Conservation (phyloP, 129 eudicot species). For the carrot (Daucus carota) region DH1_v3.0 NC_030387.2:1927001-1927500, state of each 20-base stretch:
- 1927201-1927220: slow-evolving; percentile 28
- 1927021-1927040: neutral
- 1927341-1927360: slow-evolving; percentile 89
- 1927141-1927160: slow-evolving; percentile 24
- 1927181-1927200: slow-evolving; percentile 44
- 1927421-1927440: slow-evolving; percentile 72
- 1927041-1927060: slow-evolving; percentile 14
- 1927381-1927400: slow-evolving; percentile 83
- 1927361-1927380: slow-evolving; percentile 49
- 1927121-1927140: slow-evolving; percentile 28
- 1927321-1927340: slow-evolving; percentile 89
- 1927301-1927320: slow-evolving; percentile 86
- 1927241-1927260: slow-evolving; percentile 36
- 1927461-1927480: slow-evolving; percentile 92
- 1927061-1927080: slow-evolving; percentile 72
- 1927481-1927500: slow-evolving; percentile 66
- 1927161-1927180: slow-evolving; percentile 80
- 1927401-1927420: slow-evolving; percentile 70
- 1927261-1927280: slow-evolving; percentile 34
- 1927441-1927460: slow-evolving; percentile 83
- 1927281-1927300: slow-evolving; percentile 46
- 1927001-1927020: neutral
- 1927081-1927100: slow-evolving; percentile 85
- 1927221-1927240: slow-evolving; percentile 30
- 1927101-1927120: slow-evolving; percentile 65